Percentiles rank a stretch among this genome's conserved stretches.
Evolutionary conservation across 2,329 filamentous ascomycete genomes (phyloP).

Genomic region (Lasiodiplodia gonubiensis): DNA sequence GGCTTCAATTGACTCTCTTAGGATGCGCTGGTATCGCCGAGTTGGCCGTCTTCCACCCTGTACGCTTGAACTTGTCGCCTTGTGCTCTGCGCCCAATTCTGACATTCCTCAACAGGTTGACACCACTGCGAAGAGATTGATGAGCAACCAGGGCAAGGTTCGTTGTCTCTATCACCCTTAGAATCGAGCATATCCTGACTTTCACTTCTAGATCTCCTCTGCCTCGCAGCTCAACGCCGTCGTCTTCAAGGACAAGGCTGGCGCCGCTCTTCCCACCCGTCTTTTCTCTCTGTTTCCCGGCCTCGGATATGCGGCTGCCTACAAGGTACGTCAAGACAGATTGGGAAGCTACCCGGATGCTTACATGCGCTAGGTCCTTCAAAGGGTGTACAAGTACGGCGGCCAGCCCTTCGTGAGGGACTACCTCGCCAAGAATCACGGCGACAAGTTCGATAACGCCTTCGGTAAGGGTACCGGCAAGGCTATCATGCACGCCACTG

Average conservation of each 20-base stretch:
- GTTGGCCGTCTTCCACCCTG: slow-evolving; percentile 89
- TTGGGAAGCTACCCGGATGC: background rate
- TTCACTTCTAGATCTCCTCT: slow-evolving; percentile 52
- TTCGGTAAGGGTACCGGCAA: slow-evolving; percentile 98
- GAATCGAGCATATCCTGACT: slow-evolving; percentile 41
- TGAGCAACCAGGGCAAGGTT: slow-evolving; percentile 92
- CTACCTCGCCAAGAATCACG: slow-evolving; percentile 80
- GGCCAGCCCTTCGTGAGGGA: slow-evolving; percentile 95
- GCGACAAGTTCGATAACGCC: slow-evolving; percentile 79
- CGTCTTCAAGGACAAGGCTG: slow-evolving; percentile 89
- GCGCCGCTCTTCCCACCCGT: slow-evolving; percentile 72
- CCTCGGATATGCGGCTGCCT: slow-evolving; percentile 94
- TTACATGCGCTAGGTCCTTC: slow-evolving; percentile 67
- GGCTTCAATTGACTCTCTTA: slow-evolving; percentile 47
- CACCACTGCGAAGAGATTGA: slow-evolving; percentile 97
- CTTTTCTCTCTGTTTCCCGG: slow-evolving; percentile 97
- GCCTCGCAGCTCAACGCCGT: slow-evolving; percentile 78
- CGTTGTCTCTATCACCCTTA: background rate
- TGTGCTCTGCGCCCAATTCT: slow-evolving; percentile 34
- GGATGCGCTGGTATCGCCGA: slow-evolving; percentile 93
- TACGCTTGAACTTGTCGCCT: slow-evolving; percentile 45
- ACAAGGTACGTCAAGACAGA: slow-evolving; percentile 68
- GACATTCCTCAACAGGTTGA: slow-evolving; percentile 71
- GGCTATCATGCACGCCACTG: slow-evolving; percentile 96
- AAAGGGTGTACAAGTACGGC: slow-evolving; percentile 98